Conservation (phyloP, 2,329 filamentous ascomycete genomes). For the Acarospora socialis region DNA sequence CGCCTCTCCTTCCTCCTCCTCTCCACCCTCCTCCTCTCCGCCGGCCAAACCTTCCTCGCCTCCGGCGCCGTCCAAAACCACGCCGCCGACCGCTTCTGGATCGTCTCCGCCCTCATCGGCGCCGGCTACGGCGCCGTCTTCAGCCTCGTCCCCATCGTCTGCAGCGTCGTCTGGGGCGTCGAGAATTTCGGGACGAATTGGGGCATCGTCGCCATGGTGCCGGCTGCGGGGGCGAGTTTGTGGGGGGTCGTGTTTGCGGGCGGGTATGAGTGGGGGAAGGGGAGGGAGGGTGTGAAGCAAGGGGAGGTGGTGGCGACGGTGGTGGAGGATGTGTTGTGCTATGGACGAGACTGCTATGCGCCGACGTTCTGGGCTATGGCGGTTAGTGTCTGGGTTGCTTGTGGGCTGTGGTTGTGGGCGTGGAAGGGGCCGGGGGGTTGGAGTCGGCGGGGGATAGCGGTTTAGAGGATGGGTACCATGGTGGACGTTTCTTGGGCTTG, state of each 20-base stretch:
- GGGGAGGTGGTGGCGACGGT: too few species aligned
- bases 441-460: slow-evolving; percentile 60
- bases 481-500: too few species aligned
- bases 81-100: slow-evolving; percentile 67
- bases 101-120: slow-evolving; percentile 72
- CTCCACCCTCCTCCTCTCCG: slow-evolving; percentile 57
- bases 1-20: slow-evolving; percentile 66
- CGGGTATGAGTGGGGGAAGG: slow-evolving; percentile 24
- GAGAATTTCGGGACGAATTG: slow-evolving; percentile 99
- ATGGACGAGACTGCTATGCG: slow-evolving; percentile 69
- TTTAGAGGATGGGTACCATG: too few species aligned
- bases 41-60: slow-evolving; percentile 65
- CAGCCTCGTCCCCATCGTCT: slow-evolving; percentile 75
- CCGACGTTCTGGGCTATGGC: slow-evolving; percentile 77
- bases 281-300: slow-evolving; percentile 26
- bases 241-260: slow-evolving; percentile 81
- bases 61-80: slow-evolving; percentile 61
- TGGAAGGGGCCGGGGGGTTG: slow-evolving; percentile 71
- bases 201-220: slow-evolving; percentile 86
- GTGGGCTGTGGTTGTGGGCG: slow-evolving; percentile 57
- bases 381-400: slow-evolving; percentile 62
- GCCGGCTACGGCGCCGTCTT: slow-evolving; percentile 90
- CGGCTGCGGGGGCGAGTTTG: slow-evolving; percentile 71
- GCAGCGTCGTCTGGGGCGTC: slow-evolving; percentile 95
- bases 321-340: slow-evolving; percentile 40